A percentile compares a stretch with the other conserved stretches of the same genome.
Evolutionary conservation across 2,329 filamentous ascomycete genomes (phyloP).

Genomic region (Apiospora marii): DNA sequence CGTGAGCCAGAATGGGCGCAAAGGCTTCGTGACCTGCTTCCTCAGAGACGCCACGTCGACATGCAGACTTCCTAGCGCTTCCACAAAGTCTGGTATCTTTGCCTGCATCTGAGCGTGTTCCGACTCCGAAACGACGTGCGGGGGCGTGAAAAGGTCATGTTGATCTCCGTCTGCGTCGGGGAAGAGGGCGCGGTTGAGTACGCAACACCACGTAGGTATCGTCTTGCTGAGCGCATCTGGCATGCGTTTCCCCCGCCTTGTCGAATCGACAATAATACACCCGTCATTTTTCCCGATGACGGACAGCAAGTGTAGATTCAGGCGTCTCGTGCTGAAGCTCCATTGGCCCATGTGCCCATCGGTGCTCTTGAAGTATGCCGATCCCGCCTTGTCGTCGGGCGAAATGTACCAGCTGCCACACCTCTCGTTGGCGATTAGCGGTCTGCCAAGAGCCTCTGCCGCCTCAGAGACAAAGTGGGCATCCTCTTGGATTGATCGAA

Average conservation of each 20-base stretch:
- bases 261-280: slow-evolving; percentile 92
- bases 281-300: slow-evolving; percentile 73
- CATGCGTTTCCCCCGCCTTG: slow-evolving; percentile 90
- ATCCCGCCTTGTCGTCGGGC: slow-evolving; percentile 69
- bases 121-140: slow-evolving; percentile 74
- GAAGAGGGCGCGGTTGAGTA: slow-evolving; percentile 83
- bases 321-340: slow-evolving; percentile 83
- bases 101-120: slow-evolving; percentile 81
- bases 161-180: slow-evolving; percentile 48
- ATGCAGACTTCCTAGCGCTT: slow-evolving; percentile 61
- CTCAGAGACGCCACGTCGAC: slow-evolving; percentile 65
- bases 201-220: slow-evolving; percentile 90
- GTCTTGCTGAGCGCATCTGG: slow-evolving; percentile 95
- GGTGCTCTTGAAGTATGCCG: slow-evolving; percentile 97
- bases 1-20: slow-evolving; percentile 83
- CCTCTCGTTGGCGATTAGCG: slow-evolving; percentile 89
- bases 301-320: slow-evolving; percentile 84
- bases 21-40: slow-evolving; percentile 69
- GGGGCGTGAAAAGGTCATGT: slow-evolving; percentile 73
- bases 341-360: slow-evolving; percentile 93
- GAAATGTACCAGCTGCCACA: slow-evolving; percentile 96
- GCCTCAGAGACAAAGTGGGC: slow-evolving; percentile 75
- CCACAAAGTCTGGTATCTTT: slow-evolving; percentile 63
- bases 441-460: slow-evolving; percentile 63
- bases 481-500: slow-evolving; percentile 80